These are phyloP conservation scores for Calocybe indica DNA, from an alignment of 768 basidiomycete genomes.

Conservation along the genomic window DNA sequence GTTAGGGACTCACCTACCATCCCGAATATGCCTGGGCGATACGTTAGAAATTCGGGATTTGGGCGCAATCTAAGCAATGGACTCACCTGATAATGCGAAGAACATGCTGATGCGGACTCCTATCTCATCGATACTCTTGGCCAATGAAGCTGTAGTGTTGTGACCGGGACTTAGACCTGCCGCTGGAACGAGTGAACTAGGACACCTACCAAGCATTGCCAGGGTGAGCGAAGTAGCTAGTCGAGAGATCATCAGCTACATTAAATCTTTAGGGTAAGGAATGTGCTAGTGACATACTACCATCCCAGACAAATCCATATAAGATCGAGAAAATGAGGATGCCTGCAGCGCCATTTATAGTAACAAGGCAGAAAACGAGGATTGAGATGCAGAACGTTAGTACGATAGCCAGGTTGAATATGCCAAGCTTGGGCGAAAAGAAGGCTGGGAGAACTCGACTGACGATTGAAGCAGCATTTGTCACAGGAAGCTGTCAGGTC, in stretches of 20 bases:
- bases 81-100: background rate
- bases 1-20: background rate
- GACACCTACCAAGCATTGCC: slow-evolving; percentile 16
- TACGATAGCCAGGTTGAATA: slow-evolving; percentile 31
- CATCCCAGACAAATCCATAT: slow-evolving; percentile 41
- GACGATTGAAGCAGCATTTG: slow-evolving; percentile 43
- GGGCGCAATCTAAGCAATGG: background rate
- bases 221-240: slow-evolving; percentile 16
- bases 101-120: background rate
- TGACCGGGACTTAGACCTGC: background rate
- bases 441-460: slow-evolving; percentile 43
- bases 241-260: background rate
- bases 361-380: slow-evolving; percentile 34
- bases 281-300: slow-evolving; percentile 17
- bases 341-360: slow-evolving; percentile 23
- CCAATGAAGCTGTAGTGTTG: background rate
- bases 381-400: slow-evolving; percentile 23
- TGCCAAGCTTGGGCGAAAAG: slow-evolving; percentile 32
- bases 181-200: background rate
- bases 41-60: background rate
- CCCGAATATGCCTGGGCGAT: background rate
- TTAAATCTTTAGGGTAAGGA: no score
- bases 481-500: slow-evolving; percentile 33
- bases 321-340: slow-evolving; percentile 31
- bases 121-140: background rate